Base-by-base conservation (phyloP, 129 eudicot genomes). In the Helianthus annuus region DNA sequence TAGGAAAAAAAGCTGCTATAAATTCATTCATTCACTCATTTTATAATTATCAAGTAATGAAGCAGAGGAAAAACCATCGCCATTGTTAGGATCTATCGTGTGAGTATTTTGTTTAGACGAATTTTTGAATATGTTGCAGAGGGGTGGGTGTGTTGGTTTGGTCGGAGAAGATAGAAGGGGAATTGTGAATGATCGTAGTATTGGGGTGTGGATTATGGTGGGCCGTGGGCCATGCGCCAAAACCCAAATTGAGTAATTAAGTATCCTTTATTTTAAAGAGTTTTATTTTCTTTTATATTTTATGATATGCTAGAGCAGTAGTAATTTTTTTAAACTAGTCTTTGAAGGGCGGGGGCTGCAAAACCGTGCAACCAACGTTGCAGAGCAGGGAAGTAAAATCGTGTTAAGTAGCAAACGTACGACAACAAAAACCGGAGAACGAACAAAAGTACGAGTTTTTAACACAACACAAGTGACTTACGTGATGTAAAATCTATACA, bases 121-220 rank as follows among this genome's bases (percentile, higher is more conserved):
- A 29, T 68, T 22, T 69, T 57, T 54, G 59, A 11, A 10, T 13
- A 1, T 10, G 34, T 57, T 57, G n/a, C n/a, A 10, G 60, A 29
- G 55, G 7, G n/a, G n/a, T n/a, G n/a, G n/a, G n/a, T n/a, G n/a
- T n/a, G n/a, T n/a, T n/a, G n/a, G 14, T 14, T 38, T 64, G 38
- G 51, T 69, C 78, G 78, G 78, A 51, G 64, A 38, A 74, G 53
- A 19, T 3, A 51, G 64, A 51, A 32, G 51, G 57, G 7, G 49
- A 8, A 22, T 4, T 10, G 46, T 42, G 46, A 42, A 42, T 6
- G 8, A 15, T 69, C 27, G 76, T 7, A 40, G 27, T 1, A 12
- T 59, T 67, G 22, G 36, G 53, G 56, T 54, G 44, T 39, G 48
- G 38, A 19, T 54, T 64, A 51, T 13, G 4, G 32, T 6, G 10